Conservation (phyloP, 371 early-diverging fungal species). For the Enterospora canceri region DNA sequence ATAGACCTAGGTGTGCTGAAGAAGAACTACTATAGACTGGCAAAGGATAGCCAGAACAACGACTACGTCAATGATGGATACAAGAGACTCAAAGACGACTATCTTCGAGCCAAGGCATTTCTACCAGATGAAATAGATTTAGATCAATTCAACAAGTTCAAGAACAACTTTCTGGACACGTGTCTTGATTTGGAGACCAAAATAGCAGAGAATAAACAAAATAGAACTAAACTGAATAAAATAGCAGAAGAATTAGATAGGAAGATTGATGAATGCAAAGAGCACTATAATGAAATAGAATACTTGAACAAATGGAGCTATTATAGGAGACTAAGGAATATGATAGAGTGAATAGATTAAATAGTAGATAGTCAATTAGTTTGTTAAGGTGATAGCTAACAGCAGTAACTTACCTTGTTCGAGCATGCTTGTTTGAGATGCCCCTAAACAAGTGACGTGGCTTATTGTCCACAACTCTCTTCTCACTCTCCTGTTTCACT, state of each 20-base stretch:
- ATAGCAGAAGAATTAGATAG: conserved; percentile 12
- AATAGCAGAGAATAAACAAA: neutral
- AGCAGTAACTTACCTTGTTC: neutral
- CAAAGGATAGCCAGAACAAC: neutral
- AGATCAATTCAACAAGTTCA: neutral
- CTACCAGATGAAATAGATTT: neutral
- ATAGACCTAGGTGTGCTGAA: conserved; percentile 40
- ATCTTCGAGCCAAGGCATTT: conserved; percentile 33
- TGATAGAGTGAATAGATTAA: neutral
- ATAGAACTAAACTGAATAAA: neutral
- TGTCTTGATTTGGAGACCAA: conserved; percentile 1
- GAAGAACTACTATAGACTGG: conserved; percentile 22
- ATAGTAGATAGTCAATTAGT: neutral
- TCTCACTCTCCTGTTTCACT: conserved; percentile 8
- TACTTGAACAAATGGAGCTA: conserved; percentile 43
- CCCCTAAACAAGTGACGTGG: conserved; percentile 33
- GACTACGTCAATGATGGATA: conserved; percentile 37
- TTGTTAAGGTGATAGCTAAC: too few relatives aligned
- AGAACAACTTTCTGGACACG: neutral
- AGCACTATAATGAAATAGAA: conserved; percentile 15
- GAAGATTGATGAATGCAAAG: conserved; percentile 37
- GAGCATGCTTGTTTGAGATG: conserved; percentile 11
- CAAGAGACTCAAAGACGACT: conserved; percentile 44
- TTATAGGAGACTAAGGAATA: conserved; percentile 32
- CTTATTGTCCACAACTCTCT: conserved; percentile 24